Evolutionary conservation across 345 rosid species (phyloP), one percentile per base, ranked within the genome.

Genomic region (Turnera subulata): DNA sequence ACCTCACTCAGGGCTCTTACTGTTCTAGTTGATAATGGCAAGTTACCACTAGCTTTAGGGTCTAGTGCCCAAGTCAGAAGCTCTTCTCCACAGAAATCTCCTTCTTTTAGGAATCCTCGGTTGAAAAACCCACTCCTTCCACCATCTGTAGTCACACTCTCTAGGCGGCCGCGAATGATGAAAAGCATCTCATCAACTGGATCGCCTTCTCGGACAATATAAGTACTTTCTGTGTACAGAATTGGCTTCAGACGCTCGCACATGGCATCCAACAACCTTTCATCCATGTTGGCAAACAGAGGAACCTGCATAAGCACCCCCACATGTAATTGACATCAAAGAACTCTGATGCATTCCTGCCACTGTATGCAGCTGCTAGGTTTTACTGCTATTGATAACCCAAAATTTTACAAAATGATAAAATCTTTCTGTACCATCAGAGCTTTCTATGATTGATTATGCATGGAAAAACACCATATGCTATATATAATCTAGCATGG

Each of bases 181-280:
- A 86, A 89, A 8, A 89, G 80, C 97, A 89, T 89, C 68, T 86
- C 91, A 52, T 84, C 77, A 2, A 89, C 97, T 0, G 97, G 97
- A 29, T 89, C 97, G 17, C 86, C 97, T 82, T 89, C 95, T 17
- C 95, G 76, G 32, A 86, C 95, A 4, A 89, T 75, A 62, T 73
- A 81, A 5, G 95, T 89, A 4, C 70, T 56, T 39, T 86, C 88
- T 19, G 95, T 86, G 76, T 77, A 89, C 56, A 89, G 58, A 69
- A 84, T 82, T 21, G 97, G 95, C 66, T 84, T 89, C 52, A 89
- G 62, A 58, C 97, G 78, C 67, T 89, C 97, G n/a, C 97, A 89
- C 7, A 89, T 89, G 6, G 95, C 97, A 46, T 86, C 95, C 10
- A 89, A 76, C 62, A 89, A 62, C 46, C 91, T 79, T 61, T 89